phyloP scores from a whole-genome alignment of 2,329 filamentous ascomycete species.

The Penicillium sp. region DNA sequence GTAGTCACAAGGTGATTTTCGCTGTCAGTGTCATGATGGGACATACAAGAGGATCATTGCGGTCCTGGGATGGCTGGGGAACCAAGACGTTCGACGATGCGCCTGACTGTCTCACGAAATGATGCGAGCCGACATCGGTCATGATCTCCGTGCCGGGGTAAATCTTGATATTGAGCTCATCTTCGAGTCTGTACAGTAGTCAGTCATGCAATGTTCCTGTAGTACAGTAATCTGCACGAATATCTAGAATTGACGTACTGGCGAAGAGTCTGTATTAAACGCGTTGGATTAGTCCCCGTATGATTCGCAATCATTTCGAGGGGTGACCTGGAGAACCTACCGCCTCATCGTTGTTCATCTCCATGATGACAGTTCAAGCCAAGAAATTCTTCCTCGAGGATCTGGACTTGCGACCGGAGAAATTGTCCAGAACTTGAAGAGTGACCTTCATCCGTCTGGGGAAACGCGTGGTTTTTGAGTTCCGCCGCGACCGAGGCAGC shows the following conservation, averaged over 20 bases:
- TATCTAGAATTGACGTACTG: constrained; percentile 22
- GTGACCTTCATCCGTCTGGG: not conserved
- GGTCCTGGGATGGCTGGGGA: constrained; percentile 53
- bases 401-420: not conserved
- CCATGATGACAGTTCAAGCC: constrained; percentile 40
- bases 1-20: not conserved
- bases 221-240: not conserved
- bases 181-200: constrained; percentile 51
- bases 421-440: not conserved
- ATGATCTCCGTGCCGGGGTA: constrained; percentile 63
- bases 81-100: constrained; percentile 50
- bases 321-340: constrained; percentile 26
- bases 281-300: not conserved
- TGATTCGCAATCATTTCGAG: not conserved
- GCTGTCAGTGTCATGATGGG: not conserved
- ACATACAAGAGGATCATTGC: constrained; percentile 49
- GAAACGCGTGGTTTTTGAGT: not conserved
- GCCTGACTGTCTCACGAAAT: constrained; percentile 61
- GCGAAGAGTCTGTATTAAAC: constrained; percentile 22
- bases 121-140: constrained; percentile 62
- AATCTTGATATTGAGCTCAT: constrained; percentile 56
- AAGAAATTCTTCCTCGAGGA: not conserved
- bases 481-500: constrained; percentile 1
- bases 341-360: constrained; percentile 52
- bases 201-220: constrained; percentile 24